Evolutionary conservation across 148 eudicot species (phyloP).

Genomic region (Fagopyrum esculentum): DNA sequence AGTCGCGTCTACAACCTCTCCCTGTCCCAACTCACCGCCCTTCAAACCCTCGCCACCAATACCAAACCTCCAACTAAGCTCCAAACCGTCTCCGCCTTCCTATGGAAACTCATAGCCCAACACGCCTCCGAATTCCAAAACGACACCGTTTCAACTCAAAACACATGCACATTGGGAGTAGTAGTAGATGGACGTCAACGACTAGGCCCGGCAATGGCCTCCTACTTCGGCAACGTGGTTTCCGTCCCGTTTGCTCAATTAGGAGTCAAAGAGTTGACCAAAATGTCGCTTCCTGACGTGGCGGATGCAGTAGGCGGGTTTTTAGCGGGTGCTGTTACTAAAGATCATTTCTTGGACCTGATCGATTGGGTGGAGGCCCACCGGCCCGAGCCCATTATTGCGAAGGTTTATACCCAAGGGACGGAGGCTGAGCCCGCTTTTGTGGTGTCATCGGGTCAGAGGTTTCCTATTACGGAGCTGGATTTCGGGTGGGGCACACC

Average conservation of each 20-base stretch:
- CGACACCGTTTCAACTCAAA: not conserved
- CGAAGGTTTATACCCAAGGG: not conserved
- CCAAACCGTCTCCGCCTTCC: conserved; percentile 36
- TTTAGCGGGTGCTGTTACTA: not conserved
- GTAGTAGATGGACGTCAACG: conserved; percentile 17
- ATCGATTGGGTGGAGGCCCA: conserved; percentile 20
- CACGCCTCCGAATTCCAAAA: conserved; percentile 2
- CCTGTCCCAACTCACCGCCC: conserved; percentile 20
- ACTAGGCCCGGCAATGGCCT: not conserved
- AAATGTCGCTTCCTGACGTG: conserved; percentile 4
- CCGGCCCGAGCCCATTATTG: conserved; percentile 8
- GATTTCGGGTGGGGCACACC: conserved; percentile 23
- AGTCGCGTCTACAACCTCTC: conserved; percentile 41
- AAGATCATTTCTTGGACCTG: conserved; percentile 18
- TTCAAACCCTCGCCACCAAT: conserved; percentile 21
- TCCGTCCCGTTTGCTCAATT: conserved; percentile 9
- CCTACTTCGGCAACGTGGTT: conserved; percentile 18
- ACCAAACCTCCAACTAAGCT: conserved; percentile 19
- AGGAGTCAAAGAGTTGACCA: not conserved
- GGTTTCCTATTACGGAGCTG: conserved; percentile 10
- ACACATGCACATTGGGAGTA: conserved; percentile 4
- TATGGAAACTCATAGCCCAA: conserved; percentile 38
- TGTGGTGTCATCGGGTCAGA: conserved; percentile 18
- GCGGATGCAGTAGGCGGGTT: not conserved
- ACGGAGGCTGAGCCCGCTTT: conserved; percentile 16